Conservation (phyloP, 2,329 filamentous ascomycete species). For the Aspergillus sergii region DNA sequence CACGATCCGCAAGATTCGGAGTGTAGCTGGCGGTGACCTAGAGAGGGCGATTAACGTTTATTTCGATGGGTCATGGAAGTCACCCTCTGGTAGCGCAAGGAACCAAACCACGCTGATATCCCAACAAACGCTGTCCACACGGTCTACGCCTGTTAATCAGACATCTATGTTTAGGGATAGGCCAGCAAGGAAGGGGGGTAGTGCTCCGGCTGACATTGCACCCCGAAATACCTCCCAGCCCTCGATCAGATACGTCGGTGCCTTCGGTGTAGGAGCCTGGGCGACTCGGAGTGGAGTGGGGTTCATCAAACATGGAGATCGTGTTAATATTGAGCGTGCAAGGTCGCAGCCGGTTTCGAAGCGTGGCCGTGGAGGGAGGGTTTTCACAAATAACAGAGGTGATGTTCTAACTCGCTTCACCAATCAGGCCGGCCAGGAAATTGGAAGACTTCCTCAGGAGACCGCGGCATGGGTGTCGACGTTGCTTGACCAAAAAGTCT, state of each 20-base stretch:
- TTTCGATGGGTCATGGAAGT: conserved; percentile 65
- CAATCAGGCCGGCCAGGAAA: conserved; percentile 74
- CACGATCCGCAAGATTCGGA: conserved; percentile 52
- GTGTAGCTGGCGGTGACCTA: conserved; percentile 55
- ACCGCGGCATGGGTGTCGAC: conserved; percentile 89
- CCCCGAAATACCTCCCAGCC: conserved; percentile 42
- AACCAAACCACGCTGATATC: conserved; percentile 15
- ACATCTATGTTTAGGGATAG: not conserved
- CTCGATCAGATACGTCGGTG: conserved; percentile 75
- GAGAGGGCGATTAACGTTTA: conserved; percentile 67
- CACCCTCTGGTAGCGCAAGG: conserved; percentile 16
- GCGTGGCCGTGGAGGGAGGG: conserved; percentile 49
- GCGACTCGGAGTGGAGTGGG: conserved; percentile 79
- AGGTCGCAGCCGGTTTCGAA: conserved; percentile 66
- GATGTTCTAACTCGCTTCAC: conserved; percentile 94
- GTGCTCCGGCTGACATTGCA: conserved; percentile 6
- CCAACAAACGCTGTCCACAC: conserved; percentile 10
- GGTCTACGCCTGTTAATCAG: not conserved
- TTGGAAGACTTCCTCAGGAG: conserved; percentile 85
- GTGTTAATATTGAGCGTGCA: conserved; percentile 83
- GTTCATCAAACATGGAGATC: conserved; percentile 77
- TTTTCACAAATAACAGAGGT: conserved; percentile 61
- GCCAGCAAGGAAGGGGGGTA: conserved; percentile 1
- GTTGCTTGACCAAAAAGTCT: conserved; percentile 86
- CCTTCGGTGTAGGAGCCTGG: conserved; percentile 91